Conservation (phyloP, 768 basidiomycete species). For the Leccinum olivaceopallidum region DNA sequence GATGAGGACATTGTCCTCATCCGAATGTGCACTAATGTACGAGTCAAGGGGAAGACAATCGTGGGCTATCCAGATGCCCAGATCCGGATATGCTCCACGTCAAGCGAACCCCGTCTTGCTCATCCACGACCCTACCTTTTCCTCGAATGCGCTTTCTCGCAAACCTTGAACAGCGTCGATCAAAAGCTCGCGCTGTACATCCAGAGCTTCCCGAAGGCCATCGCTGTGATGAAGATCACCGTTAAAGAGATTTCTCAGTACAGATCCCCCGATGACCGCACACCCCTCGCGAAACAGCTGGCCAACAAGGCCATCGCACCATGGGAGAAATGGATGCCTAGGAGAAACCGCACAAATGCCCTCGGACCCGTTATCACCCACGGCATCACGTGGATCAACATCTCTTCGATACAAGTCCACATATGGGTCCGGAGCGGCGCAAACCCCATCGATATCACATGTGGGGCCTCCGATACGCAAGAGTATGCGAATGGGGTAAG, state of each 20-base stretch:
- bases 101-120: not conserved
- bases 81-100: no score
- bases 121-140: not conserved
- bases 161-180: not conserved
- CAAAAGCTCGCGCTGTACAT: not conserved
- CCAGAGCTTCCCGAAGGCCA: not conserved
- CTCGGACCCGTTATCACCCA: not conserved
- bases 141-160: not conserved
- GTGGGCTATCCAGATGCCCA: no score
- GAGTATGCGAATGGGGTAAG: not conserved
- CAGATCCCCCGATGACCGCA: not conserved
- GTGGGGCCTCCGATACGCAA: not conserved
- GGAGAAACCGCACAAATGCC: not conserved
- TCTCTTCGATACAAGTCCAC: not conserved
- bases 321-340: not conserved
- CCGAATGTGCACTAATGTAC: no score
- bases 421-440: not conserved
- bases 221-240: not conserved
- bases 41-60: no score
- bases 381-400: not conserved
- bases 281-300: not conserved
- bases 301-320: not conserved
- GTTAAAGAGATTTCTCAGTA: not conserved
- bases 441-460: not conserved
- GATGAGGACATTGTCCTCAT: no score